Evolutionary conservation across 192 early-diverging fungal species (phyloP), one percentile per base, ranked within the genome.

Genomic region (Gaertneriomyces sp.): DNA sequence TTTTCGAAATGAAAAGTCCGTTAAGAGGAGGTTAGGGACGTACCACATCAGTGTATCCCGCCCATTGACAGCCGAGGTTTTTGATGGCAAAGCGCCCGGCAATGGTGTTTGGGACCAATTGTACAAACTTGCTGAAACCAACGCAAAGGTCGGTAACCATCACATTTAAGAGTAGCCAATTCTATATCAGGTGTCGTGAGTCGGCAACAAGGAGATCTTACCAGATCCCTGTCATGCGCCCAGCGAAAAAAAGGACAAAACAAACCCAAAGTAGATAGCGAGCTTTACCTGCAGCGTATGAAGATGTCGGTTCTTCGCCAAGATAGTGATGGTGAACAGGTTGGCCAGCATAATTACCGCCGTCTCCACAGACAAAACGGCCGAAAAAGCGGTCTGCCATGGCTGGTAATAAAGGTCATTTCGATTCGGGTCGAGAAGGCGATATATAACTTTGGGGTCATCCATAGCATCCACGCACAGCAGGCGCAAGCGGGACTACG

Each of bases 381-480:
- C 46, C 46, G 46, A 47, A 47, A 47, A 47, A 47, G 46, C 46
- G n/a, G 46, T 47, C 46, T 47, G 46, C 46, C 46, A 47, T 47
- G 46, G 46, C n/a, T 47, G 46, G 46, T 10, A 47, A 47, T 47
- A 47, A n/a, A 47, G 46, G 46, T 47, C 46, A 47, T 47, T n/a
- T 47, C 46, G 46, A 47, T 47, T 47, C 46, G 46, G 46, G 46
- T 47, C 46, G 46, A 47, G 46, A 9, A 47, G 46, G n/a, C 46
- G 46, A n/a, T 47, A 47, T 47, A 47, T 47, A 47, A 47, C n/a
- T 47, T 47, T 47, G 46, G 46, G 46, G 46, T 47, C 46, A 47
- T n/a, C 46, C 46, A 47, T 47, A n/a, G n/a, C n/a, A n/a, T n/a
- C n/a, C n/a, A n/a, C n/a, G n/a, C n/a, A n/a, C n/a, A n/a, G n/a